Evolutionary conservation across 192 early-diverging fungal species (phyloP), one percentile per base, ranked within the genome.

Genomic region (Paraglomus brasilianum): DNA sequence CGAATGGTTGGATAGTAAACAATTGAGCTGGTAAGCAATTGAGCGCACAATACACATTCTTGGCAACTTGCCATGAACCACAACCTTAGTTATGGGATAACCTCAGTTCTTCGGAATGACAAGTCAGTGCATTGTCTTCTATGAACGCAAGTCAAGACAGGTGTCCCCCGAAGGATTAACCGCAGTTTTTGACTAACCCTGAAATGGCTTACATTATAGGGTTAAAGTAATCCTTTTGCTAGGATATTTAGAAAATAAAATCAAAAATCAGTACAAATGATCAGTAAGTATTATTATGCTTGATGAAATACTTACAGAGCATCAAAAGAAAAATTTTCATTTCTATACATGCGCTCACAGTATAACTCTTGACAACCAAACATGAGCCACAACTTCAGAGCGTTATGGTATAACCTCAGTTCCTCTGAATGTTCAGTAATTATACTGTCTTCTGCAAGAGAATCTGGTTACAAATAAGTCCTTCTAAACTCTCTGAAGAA

Each of bases 61-160:
- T 71, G 69, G 5, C 21, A 10, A 71, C 69, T 48, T 55, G 62
- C 61, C 69, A 71, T 70, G 69, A 71, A 71, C 57, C 69, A 71
- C n/a, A n/a, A 69, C 44, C 67, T 69, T 41, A 43, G 30, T 57
- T 10, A 38, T 17, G 66, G 66, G 66, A 17, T 69, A 60, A 69
- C 52, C 39, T 24, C 38, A 69, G 52, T 69, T 69, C 66, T 69
- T 69, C 66, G 44, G 52, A 69, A 69, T 69, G 66, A 58, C 47
- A 48, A 17, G 66, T 56, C 30, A 69, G 66, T 9, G 30, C 13
- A 69, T 9, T 39, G 17, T 19, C 66, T 57, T 69, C 66, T 14
- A 69, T 69, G 9, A 19, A n/a, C 0, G 22, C 66, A 69, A 56
- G 39, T 30, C 55, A 56, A 9, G 10, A 22, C 30, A 69, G 66